These are phyloP conservation scores for Ceratobasidium sp. DNA, from an alignment of 1,284 basidiomycete genomes.

Conservation along the genomic window DNA sequence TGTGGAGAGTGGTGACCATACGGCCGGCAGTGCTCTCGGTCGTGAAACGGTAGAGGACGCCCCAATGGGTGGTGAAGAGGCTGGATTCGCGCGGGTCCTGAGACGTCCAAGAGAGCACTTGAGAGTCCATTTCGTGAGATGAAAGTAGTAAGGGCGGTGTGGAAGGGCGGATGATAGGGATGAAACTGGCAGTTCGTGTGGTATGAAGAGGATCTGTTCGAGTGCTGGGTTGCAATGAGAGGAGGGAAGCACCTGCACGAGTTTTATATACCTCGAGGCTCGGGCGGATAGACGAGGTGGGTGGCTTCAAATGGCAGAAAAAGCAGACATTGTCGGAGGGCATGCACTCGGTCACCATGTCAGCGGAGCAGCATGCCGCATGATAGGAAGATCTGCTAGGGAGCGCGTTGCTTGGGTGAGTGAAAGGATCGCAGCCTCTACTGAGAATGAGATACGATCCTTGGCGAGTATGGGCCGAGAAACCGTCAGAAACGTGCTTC, in stretches of 20 bases:
- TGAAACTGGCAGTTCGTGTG: slow-evolving; percentile 39
- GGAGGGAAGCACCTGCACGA: slow-evolving; percentile 41
- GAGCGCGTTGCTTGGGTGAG: slow-evolving; percentile 42
- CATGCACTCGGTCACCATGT: slow-evolving; percentile 42
- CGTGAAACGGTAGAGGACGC: slow-evolving; percentile 81
- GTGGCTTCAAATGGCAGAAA: slow-evolving; percentile 42
- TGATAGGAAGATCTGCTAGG: slow-evolving; percentile 43
- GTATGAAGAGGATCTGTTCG: slow-evolving; percentile 41
- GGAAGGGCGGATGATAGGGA: slow-evolving; percentile 42
- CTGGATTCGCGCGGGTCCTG: slow-evolving; percentile 82
- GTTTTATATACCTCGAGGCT: slow-evolving; percentile 43
- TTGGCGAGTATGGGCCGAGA: slow-evolving; percentile 40
- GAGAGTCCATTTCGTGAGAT: slow-evolving; percentile 43
- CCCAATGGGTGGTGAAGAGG: slow-evolving; percentile 77
- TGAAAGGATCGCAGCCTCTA: slow-evolving; percentile 40
- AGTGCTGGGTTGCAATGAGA: slow-evolving; percentile 43
- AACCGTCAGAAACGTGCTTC: slow-evolving; percentile 41
- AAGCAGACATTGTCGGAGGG: slow-evolving; percentile 41
- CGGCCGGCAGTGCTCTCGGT: slow-evolving; percentile 55
- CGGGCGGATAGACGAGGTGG: slow-evolving; percentile 26
- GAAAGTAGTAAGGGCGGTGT: slow-evolving; percentile 35
- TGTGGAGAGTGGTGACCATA: slow-evolving; percentile 74
- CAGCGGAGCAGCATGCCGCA: slow-evolving; percentile 43
- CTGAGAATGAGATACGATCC: slow-evolving; percentile 34
- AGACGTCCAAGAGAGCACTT: slow-evolving; percentile 81